Evolutionary conservation across 2,329 filamentous ascomycete species (phyloP), one percentile per base, ranked within the genome.

Genomic region (Xylariaceae sp.): DNA sequence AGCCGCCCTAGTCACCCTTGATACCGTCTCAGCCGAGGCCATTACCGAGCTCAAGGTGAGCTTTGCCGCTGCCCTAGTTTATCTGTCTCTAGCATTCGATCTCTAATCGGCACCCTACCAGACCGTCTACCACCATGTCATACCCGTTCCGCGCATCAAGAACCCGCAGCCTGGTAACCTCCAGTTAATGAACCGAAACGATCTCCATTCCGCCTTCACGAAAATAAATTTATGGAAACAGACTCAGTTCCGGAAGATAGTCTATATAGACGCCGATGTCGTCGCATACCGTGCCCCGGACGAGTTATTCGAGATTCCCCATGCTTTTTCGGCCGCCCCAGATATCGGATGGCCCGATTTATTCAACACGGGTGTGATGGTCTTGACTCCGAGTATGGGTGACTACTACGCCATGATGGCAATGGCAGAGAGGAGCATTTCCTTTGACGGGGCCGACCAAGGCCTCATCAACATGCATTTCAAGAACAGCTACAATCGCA

Each of bases 301-400:
- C 57, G 93, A 98, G 74, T 81, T 98, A 41, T 94, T 98, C 60
- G 76, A 83, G 42, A 62, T 82, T 18, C 57, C 69, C 4, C 67
- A 79, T 36, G 59, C 72, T 40, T 83, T 84, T 60, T 76, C 79
- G 31, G 81, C 93, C 2, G 89, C 87, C 9, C 90, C 93, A 24
- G 93, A 98, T 64, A 89, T 97, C 56, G 93, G 93, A 53, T 98
- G 93, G 93, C 93, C 93, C 26, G 93, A 98, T 67, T 79, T 90
- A 47, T 97, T 97, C 80, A 98, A 98, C 67, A 89, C 87, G n/a
- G 93, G 93, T 57, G 81, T 98, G 54, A 94, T 98, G 89, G 89
- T 89, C 28, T 67, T 98, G 45, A 84, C 76, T 13, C 93, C 93
- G 26, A 85, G 91, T 65, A 73, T 90, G 76, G 85, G 84, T 43